A percentile compares a stretch with the other conserved stretches of the same genome.
phyloP scores from a whole-genome alignment of 2,329 filamentous ascomycete genomes.

The Venturia aucupariae region DNA sequence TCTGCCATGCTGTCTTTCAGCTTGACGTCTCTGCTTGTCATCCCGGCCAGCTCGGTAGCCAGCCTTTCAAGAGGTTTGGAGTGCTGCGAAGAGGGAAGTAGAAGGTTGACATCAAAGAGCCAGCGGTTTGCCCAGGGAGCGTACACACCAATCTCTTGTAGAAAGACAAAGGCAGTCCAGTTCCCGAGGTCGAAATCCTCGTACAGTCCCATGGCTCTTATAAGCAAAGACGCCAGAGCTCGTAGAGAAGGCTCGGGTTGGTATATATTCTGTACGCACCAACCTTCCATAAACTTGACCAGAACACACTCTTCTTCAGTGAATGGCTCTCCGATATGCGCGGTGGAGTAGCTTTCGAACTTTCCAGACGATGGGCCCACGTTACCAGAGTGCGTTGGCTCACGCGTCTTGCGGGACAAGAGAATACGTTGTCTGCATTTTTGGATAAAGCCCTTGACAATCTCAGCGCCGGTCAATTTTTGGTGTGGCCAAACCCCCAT shows the following conservation, averaged over 20 bases:
- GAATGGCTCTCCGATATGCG: constrained; percentile 32
- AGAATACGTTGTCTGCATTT: constrained; percentile 16
- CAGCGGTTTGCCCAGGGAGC: constrained; percentile 60
- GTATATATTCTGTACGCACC: constrained; percentile 31
- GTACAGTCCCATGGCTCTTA: constrained; percentile 56
- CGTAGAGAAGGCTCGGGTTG: constrained; percentile 41
- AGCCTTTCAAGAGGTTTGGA: constrained; percentile 36
- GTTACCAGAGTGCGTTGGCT: background rate
- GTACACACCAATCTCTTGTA: constrained; percentile 67
- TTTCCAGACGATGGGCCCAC: constrained; percentile 5
- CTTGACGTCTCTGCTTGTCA: constrained; percentile 23
- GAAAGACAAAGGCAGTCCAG: constrained; percentile 51
- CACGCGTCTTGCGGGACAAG: constrained; percentile 12
- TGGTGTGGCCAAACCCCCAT: background rate
- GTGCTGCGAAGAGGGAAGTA: constrained; percentile 38
- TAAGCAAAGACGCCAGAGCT: constrained; percentile 53
- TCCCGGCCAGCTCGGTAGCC: constrained; percentile 24
- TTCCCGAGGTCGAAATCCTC: constrained; percentile 36
- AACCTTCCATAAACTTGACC: constrained; percentile 60
- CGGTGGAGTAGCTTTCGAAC: constrained; percentile 10
- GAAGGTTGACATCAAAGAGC: constrained; percentile 48
- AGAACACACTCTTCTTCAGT: constrained; percentile 44
- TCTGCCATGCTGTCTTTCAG: constrained; percentile 46
- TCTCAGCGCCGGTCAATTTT: background rate
- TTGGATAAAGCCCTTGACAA: constrained; percentile 9